Evolutionary conservation across 225 moss, liverwort and hornwort genomes (phyloP).

Genomic region (Bryum argenteum): DNA sequence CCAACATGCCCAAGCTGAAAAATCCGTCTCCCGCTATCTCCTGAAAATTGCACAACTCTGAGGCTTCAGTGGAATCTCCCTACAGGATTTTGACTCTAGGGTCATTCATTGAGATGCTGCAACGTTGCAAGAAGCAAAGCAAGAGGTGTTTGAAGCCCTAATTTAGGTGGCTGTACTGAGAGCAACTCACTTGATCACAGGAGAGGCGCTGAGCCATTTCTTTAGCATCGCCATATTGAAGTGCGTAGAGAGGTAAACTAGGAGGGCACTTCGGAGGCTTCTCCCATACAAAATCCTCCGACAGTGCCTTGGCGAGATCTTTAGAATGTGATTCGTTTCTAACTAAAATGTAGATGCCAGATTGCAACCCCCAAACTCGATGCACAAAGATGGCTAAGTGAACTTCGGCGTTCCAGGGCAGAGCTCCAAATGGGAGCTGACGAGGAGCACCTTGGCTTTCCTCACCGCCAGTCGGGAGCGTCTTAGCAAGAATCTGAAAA

Average conservation of each 20-base stretch:
- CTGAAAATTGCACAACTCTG: slow-evolving; percentile 39
- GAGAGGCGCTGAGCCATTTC: slow-evolving; percentile 64
- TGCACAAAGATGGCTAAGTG: slow-evolving; percentile 83
- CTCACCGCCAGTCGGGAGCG: slow-evolving; percentile 51
- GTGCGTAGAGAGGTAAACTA: slow-evolving; percentile 65
- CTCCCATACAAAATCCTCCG: slow-evolving; percentile 68
- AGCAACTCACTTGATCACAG: slow-evolving; percentile 66
- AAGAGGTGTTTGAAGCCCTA: background rate
- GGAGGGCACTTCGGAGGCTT: slow-evolving; percentile 49
- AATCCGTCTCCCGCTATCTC: slow-evolving; percentile 85
- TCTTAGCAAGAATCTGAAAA: slow-evolving; percentile 71
- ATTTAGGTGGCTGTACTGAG: slow-evolving; percentile 3
- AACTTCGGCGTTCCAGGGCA: slow-evolving; percentile 72
- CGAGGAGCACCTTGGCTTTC: slow-evolving; percentile 59
- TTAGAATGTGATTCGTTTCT: slow-evolving; percentile 59
- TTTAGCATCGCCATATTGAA: slow-evolving; percentile 58
- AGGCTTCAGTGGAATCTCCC: background rate
- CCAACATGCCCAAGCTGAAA: slow-evolving; percentile 86
- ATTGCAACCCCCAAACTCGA: slow-evolving; percentile 63
- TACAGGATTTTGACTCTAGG: background rate
- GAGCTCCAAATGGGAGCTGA: slow-evolving; percentile 71
- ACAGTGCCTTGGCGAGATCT: slow-evolving; percentile 53
- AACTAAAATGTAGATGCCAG: slow-evolving; percentile 71
- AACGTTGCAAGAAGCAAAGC: slow-evolving; percentile 21
- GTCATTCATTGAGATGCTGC: background rate